phyloP scores from a whole-genome alignment of 176 grass and related monocot genomes.

The Zea mays region DNA sequence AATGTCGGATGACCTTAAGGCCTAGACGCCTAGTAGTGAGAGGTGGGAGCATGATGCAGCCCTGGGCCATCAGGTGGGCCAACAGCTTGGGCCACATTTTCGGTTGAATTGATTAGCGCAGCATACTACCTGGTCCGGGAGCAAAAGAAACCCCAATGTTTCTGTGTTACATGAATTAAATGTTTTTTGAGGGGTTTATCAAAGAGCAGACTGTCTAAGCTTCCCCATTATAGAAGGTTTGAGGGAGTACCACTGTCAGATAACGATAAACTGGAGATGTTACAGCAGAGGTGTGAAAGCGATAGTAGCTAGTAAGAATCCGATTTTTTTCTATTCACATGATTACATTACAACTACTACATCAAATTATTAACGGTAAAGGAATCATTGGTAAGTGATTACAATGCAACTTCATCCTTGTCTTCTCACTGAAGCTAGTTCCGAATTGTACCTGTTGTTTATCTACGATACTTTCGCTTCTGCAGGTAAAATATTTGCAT shows the following conservation, averaged over 20 bases:
- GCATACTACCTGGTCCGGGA: background rate
- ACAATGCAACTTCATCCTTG: background rate
- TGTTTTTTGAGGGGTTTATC: background rate
- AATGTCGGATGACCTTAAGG: conserved; percentile 85
- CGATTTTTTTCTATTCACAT: background rate
- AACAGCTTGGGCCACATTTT: conserved; percentile 24
- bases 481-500: background rate
- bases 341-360: conserved; percentile 23
- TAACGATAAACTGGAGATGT: conserved; percentile 34
- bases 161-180: background rate
- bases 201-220: background rate
- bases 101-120: conserved; percentile 11
- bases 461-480: background rate
- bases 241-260: conserved; percentile 2
- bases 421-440: background rate
- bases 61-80: background rate
- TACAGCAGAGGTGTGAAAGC: conserved; percentile 28
- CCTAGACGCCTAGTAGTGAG: conserved; percentile 16
- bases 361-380: conserved; percentile 21
- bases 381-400: background rate
- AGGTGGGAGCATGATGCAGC: background rate
- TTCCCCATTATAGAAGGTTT: background rate
- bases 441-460: background rate
- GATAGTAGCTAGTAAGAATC: conserved; percentile 22
- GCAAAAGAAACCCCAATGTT: conserved; percentile 1